Conservation (phyloP, 2,329 filamentous ascomycete species). For the Xylaria sp. region DNA sequence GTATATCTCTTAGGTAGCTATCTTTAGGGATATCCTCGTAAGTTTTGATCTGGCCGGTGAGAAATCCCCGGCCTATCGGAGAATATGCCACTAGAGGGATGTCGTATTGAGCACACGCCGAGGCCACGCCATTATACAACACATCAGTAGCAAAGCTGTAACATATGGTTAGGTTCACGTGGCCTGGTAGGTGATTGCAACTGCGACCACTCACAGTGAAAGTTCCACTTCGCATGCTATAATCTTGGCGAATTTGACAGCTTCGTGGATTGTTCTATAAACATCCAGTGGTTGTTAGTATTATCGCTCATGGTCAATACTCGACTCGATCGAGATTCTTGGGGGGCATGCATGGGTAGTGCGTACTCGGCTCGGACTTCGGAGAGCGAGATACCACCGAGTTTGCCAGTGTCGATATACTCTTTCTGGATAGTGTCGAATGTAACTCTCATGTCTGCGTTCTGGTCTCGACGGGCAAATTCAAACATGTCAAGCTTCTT, state of each 20-base stretch:
- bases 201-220: slow-evolving; percentile 38
- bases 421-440: slow-evolving; percentile 45
- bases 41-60: slow-evolving; percentile 58
- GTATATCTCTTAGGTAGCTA: slow-evolving; percentile 52
- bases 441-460: slow-evolving; percentile 44
- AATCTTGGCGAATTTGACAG: slow-evolving; percentile 43
- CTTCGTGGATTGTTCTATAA: slow-evolving; percentile 44
- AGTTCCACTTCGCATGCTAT: slow-evolving; percentile 48
- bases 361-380: slow-evolving; percentile 44
- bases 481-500: slow-evolving; percentile 61
- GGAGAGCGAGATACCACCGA: slow-evolving; percentile 48
- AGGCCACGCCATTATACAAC: slow-evolving; percentile 40
- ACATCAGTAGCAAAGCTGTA: slow-evolving; percentile 35
- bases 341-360: background rate
- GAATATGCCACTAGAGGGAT: slow-evolving; percentile 77
- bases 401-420: slow-evolving; percentile 47
- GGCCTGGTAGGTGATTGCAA: background rate
- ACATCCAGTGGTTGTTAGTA: background rate
- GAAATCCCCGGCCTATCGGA: slow-evolving; percentile 66
- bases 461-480: slow-evolving; percentile 55
- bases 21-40: slow-evolving; percentile 60
- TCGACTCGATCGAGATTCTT: background rate
- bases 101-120: slow-evolving; percentile 62
- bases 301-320: background rate
- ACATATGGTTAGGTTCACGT: slow-evolving; percentile 20